Percentiles rank a stretch among this genome's conserved stretches.
Conservation (phyloP, 1,139 yeast species). For the Nakaseomyces bracarensis region DNA sequence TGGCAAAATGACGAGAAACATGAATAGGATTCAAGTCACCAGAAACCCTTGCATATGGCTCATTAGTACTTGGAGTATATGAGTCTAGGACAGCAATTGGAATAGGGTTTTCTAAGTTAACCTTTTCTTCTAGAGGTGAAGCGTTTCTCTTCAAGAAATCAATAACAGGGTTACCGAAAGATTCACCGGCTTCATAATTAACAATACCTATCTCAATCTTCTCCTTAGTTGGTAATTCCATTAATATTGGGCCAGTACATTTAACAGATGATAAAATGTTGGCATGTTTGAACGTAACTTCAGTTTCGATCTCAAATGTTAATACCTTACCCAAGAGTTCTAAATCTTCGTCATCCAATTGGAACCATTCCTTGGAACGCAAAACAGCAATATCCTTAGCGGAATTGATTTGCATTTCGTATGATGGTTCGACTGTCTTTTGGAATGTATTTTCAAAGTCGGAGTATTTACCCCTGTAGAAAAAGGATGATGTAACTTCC, state of each 20-base stretch:
- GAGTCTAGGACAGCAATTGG: conserved; percentile 60
- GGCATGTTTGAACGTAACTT: conserved; percentile 71
- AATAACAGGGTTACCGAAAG: conserved; percentile 95
- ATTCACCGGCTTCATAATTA: conserved; percentile 82
- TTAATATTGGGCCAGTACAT: conserved; percentile 76
- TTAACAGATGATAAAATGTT: conserved; percentile 69
- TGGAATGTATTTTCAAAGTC: conserved; percentile 93
- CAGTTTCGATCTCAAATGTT: conserved; percentile 84
- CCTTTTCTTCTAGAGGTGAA: conserved; percentile 87
- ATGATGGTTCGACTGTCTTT: conserved; percentile 79
- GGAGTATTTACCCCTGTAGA: conserved; percentile 84
- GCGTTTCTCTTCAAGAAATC: conserved; percentile 92
- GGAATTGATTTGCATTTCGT: conserved; percentile 61
- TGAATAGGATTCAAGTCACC: conserved; percentile 99
- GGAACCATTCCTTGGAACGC: conserved; percentile 97
- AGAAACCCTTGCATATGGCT: conserved; percentile 93
- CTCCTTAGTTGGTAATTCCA: conserved; percentile 92
- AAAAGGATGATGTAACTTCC: conserved; percentile 92
- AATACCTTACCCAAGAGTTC: conserved; percentile 73
- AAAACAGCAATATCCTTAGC: conserved; percentile 89
- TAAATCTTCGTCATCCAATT: conserved; percentile 54
- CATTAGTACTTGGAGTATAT: conserved; percentile 64
- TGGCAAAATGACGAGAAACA: conserved; percentile 89
- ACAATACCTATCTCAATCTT: conserved; percentile 80
- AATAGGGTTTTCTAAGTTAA: conserved; percentile 80